Evolutionary conservation across 2,329 filamentous ascomycete species (phyloP), one percentile per base, ranked within the genome.

Genomic region (Didymella arachidicola): DNA sequence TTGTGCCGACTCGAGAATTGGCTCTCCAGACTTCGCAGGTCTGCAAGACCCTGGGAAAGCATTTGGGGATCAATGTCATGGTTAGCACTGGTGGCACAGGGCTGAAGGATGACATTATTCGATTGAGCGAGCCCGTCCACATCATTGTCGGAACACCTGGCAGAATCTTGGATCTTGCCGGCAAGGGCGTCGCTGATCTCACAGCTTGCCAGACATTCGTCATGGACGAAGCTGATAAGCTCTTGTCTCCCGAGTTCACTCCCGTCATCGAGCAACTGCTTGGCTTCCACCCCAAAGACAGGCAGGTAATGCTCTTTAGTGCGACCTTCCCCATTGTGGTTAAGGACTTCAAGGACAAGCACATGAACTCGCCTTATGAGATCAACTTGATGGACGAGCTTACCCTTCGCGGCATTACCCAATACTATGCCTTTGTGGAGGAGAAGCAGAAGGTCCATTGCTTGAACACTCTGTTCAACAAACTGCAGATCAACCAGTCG

Each of bases 361-460:
- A 99, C 82, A 97, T 99, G 93, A 85, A 86, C 67, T 90, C 89
- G 67, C 96, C 95, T 3, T 97, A 98, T 76, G 96, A 99, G 79
- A 99, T 99, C 81, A 99, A 99, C 76, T 87, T 99, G 53, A 99
- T 99, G 95, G 95, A 99, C 75, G 95, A 99, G 79, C 89, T 99
- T 61, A 99, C 95, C 12, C 88, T 99, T 30, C 91, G 95, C 59
- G 95, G 95, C 83, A 98, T 99, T 74, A 99, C 95, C 0, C 95
- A 99, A 77, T 99, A 98, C 82, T 99, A 99, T 75, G 95, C 95
- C 41, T 99, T 98, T 69, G 96, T 99, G 51, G 95, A 99, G 79
- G 95, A 99, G 81, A 97, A 97, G 82, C 92, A 97, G 77, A 99
- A 99, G 81, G 95, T 99, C 19, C 96, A 99, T 81, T 99, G 95